Evolutionary conservation across 2,329 filamentous ascomycete species (phyloP).

Genomic region (Aspergillus unguis): DNA sequence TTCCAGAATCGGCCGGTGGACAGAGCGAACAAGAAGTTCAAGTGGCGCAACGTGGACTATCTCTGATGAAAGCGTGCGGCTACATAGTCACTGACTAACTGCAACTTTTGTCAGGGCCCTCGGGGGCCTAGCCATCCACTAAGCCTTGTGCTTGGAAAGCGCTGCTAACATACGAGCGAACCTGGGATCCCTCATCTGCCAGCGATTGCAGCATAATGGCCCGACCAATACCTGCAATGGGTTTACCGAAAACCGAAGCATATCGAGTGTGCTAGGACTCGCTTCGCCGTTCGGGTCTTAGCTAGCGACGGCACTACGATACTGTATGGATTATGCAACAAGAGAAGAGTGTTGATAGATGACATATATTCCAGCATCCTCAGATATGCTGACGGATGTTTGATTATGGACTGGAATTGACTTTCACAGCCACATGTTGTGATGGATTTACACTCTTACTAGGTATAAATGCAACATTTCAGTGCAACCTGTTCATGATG

Average conservation of each 20-base stretch:
- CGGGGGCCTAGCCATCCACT: too few species aligned
- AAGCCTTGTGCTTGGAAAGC: neutral
- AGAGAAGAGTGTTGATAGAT: neutral
- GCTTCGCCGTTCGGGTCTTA: neutral
- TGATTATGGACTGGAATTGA: too few species aligned
- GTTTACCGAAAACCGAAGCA: neutral
- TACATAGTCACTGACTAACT: neutral
- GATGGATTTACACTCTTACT: neutral
- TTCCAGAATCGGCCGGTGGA: conserved; percentile 81
- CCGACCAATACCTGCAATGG: neutral
- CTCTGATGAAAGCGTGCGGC: conserved; percentile 53
- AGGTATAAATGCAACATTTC: neutral
- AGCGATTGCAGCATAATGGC: neutral
- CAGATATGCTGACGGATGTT: neutral
- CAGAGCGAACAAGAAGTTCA: conserved; percentile 87
- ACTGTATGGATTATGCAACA: neutral
- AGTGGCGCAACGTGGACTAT: conserved; percentile 72
- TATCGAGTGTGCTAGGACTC: too few species aligned
- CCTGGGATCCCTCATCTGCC: neutral
- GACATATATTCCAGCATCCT: neutral
- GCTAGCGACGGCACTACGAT: neutral
- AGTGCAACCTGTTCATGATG: neutral
- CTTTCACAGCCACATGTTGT: neutral
- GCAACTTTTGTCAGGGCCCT: neutral
- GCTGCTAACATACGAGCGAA: neutral